A percentile compares a stretch with the other conserved stretches of the same genome.
Evolutionary conservation across 768 basidiomycete species (phyloP).

Genomic region (Lactarius evosmus): DNA sequence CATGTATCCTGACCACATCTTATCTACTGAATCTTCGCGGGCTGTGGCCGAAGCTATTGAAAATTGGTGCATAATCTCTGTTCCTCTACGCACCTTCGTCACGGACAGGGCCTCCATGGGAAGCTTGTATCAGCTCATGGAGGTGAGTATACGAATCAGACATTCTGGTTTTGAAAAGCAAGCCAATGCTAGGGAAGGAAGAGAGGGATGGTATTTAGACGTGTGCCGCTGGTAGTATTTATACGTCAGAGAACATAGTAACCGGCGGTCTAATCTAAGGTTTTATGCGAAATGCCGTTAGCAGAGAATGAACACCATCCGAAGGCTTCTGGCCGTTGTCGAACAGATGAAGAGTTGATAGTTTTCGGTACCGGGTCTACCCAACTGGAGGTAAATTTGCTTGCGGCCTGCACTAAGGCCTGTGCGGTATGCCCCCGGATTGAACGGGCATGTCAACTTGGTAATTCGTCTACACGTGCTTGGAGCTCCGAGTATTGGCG

Average conservation of each 20-base stretch:
- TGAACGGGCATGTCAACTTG: background rate
- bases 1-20: slow-evolving; percentile 25
- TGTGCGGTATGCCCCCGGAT: background rate
- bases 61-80: background rate
- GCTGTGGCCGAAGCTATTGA: background rate
- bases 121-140: background rate
- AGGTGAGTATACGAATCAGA: background rate
- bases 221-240: background rate
- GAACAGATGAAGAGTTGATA: background rate
- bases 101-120: background rate
- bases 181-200: background rate
- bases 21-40: slow-evolving; percentile 1
- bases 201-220: background rate
- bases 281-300: background rate
- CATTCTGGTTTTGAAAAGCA: background rate
- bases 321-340: background rate
- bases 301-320: background rate
- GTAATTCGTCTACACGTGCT: background rate
- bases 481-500: background rate
- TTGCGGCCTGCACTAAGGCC: background rate
- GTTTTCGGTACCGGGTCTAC: background rate
- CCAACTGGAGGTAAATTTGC: background rate
- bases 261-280: background rate
- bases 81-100: slow-evolving; percentile 1
- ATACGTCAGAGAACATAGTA: background rate